phyloP scores from a whole-genome alignment of 192 early-diverging fungal species.

The Coemansia brasiliensis region DNA sequence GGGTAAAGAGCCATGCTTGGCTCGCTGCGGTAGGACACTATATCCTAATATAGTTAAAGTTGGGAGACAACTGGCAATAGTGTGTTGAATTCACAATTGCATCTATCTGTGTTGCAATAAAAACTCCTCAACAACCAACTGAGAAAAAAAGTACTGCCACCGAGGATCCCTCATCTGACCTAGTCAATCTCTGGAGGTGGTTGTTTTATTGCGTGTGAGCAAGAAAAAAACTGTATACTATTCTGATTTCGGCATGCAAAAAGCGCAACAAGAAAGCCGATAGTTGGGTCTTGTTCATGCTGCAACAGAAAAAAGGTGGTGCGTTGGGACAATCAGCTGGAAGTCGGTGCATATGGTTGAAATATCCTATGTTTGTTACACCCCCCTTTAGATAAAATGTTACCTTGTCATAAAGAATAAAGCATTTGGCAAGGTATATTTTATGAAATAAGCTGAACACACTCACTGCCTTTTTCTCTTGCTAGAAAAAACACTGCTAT shows the following conservation, averaged over 20 bases:
- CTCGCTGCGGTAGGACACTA: no score
- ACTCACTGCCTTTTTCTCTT: no score
- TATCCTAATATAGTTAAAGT: no score
- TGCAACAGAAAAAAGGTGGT: no score
- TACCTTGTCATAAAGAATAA: no score
- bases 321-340: background rate
- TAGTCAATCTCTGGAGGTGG: background rate
- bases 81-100: constrained; percentile 1
- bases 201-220: constrained; percentile 7
- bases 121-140: background rate
- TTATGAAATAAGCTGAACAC: no score
- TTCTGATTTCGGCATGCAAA: constrained; percentile 7
- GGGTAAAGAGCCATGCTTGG: no score
- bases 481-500: no score
- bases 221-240: constrained; percentile 1
- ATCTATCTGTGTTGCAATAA: constrained; percentile 1
- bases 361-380: background rate
- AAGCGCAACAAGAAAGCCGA: background rate
- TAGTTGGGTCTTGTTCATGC: constrained; percentile 1
- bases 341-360: background rate
- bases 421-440: no score
- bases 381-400: no score
- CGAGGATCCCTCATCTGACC: constrained; percentile 9
- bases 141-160: background rate
- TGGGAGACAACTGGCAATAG: constrained; percentile 1